These are phyloP conservation scores for Rhodamnia rubescens DNA, from an alignment of 345 rosid genomes.

Conservation along the genomic window DNA sequence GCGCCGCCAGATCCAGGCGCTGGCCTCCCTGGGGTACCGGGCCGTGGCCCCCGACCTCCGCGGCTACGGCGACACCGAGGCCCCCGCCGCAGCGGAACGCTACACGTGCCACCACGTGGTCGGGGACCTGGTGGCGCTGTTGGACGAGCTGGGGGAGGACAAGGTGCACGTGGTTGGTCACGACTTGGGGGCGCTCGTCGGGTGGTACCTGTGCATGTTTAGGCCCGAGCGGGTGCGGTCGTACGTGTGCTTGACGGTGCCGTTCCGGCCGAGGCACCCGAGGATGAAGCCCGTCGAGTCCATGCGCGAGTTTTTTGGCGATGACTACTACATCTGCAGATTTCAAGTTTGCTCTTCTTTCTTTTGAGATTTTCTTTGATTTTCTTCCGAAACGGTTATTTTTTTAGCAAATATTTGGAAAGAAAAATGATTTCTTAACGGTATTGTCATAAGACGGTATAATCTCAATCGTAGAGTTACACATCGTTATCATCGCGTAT, in stretches of 20 bases:
- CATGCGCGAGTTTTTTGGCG: slow-evolving; percentile 48
- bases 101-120: slow-evolving; percentile 50
- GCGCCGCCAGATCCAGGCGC: slow-evolving; percentile 65
- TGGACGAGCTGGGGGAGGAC: slow-evolving; percentile 46
- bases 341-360: slow-evolving; percentile 39
- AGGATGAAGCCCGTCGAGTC: slow-evolving; percentile 37
- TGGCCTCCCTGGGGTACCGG: slow-evolving; percentile 48
- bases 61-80: slow-evolving; percentile 62
- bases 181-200: slow-evolving; percentile 76
- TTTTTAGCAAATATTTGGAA: neutral
- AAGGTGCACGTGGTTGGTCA: slow-evolving; percentile 58
- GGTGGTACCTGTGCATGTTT: slow-evolving; percentile 68
- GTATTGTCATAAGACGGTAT: too few relatives aligned
- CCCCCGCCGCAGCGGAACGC: slow-evolving; percentile 27
- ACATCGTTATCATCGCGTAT: too few relatives aligned
- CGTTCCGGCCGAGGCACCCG: slow-evolving; percentile 58
- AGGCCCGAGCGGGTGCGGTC: slow-evolving; percentile 61
- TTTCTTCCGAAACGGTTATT: neutral
- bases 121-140: slow-evolving; percentile 50
- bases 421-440: too few relatives aligned
- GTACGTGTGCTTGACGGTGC: slow-evolving; percentile 50
- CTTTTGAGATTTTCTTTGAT: neutral
- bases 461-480: too few relatives aligned
- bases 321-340: slow-evolving; percentile 78
- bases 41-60: slow-evolving; percentile 79